A percentile compares a stretch with the other conserved stretches of the same genome.
Conservation (phyloP, 495 filamentous ascomycete species). For the Neurospora pannonica region DNA sequence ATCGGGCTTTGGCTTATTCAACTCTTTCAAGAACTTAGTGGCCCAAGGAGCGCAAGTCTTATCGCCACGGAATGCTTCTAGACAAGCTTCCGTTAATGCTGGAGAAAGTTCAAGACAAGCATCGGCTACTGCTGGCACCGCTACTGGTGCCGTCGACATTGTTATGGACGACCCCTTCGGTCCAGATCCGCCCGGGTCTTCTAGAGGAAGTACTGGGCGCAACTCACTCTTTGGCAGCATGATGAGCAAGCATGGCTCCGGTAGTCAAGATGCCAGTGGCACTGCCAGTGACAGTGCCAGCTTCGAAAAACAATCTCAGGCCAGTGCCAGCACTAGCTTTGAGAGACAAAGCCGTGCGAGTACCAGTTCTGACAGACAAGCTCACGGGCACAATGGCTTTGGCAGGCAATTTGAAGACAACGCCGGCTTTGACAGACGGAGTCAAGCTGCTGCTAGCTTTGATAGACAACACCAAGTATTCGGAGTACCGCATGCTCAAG, state of each 20-base stretch:
- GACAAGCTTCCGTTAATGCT: not conserved
- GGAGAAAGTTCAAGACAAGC: not conserved
- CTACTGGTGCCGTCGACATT: not conserved
- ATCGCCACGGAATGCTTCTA: slow-evolving; percentile 12
- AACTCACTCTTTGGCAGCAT: slow-evolving; percentile 14
- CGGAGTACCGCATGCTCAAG: not conserved
- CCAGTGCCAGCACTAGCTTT: not conserved
- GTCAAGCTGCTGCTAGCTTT: not conserved
- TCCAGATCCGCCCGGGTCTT: slow-evolving; percentile 13
- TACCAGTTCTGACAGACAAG: not conserved
- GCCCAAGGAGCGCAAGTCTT: slow-evolving; percentile 16
- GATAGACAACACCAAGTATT: not conserved
- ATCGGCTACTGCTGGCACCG: not conserved
- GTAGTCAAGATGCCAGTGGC: not conserved
- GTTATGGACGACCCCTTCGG: slow-evolving; percentile 26
- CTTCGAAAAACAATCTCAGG: not conserved
- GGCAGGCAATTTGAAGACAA: not conserved
- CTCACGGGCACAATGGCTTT: not conserved
- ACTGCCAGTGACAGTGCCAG: not conserved
- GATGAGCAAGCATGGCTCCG: not conserved
- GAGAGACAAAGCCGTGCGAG: not conserved
- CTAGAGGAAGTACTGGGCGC: slow-evolving; percentile 6
- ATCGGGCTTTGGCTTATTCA: slow-evolving; percentile 18
- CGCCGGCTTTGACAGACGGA: not conserved
- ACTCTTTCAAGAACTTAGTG: slow-evolving; percentile 17